Percentiles rank a stretch among this genome's conserved stretches.
phyloP scores from a whole-genome alignment of 1,139 yeast species.

The Taphrina confusa region DNA sequence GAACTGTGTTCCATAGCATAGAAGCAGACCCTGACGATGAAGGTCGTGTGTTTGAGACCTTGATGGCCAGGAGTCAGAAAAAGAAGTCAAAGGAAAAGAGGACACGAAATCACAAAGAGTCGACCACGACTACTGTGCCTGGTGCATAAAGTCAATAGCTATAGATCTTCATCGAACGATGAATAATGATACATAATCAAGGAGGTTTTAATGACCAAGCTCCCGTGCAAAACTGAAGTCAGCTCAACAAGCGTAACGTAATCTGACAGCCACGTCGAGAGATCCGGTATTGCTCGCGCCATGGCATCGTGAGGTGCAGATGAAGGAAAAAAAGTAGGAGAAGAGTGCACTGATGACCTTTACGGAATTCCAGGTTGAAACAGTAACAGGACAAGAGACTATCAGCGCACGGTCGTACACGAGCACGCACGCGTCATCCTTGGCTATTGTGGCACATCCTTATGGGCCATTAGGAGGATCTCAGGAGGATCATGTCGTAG shows the following conservation, averaged over 20 bases:
- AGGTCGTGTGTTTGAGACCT: slow-evolving; percentile 83
- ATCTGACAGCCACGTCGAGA: no score
- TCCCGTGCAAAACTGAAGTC: no score
- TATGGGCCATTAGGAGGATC: slow-evolving; percentile 26
- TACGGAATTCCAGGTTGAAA: background rate
- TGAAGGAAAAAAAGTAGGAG: no score
- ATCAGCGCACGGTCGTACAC: background rate
- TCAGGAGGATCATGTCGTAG: slow-evolving; percentile 25
- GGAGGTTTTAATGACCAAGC: no score
- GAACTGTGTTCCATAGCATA: slow-evolving; percentile 66
- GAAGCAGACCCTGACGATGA: slow-evolving; percentile 84
- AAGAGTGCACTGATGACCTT: background rate
- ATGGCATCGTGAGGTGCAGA: no score
- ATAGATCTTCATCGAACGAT: no score
- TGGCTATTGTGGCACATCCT: slow-evolving; percentile 25
- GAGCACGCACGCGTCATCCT: background rate
- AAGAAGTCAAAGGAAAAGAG: slow-evolving; percentile 55
- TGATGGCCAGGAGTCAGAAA: slow-evolving; percentile 87
- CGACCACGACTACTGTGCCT: background rate
- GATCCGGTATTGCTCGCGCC: no score
- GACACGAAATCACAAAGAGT: background rate
- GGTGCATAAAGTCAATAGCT: background rate
- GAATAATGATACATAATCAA: background rate
- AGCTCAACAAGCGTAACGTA: no score
- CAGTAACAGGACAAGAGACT: background rate